A percentile compares a stretch with the other conserved stretches of the same genome.
Conservation (phyloP, 345 rosid genomes). For the Noccaea caerulescens region DNA sequence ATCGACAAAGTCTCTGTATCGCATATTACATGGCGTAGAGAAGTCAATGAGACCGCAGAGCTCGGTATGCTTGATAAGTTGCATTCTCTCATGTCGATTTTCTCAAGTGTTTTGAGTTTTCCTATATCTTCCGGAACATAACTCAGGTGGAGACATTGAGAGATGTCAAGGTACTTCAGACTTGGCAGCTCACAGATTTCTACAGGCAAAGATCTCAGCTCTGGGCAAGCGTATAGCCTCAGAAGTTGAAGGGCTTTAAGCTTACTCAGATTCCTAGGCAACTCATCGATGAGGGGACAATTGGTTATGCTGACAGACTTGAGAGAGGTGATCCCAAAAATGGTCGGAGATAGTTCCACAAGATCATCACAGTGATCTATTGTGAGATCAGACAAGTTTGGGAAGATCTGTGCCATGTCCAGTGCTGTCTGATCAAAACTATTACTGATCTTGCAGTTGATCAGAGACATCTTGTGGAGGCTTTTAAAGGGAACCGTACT, state of each 20-base stretch:
- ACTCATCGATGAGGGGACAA: constrained; percentile 64
- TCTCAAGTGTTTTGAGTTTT: constrained; percentile 59
- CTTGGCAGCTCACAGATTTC: constrained; percentile 57
- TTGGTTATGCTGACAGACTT: constrained; percentile 74
- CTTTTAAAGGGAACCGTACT: constrained; percentile 48
- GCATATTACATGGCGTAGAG: constrained; percentile 65
- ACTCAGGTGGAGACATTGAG: constrained; percentile 66
- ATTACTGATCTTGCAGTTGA: constrained; percentile 68
- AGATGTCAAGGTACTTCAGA: constrained; percentile 74
- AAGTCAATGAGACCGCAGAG: constrained; percentile 53
- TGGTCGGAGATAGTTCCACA: constrained; percentile 55
- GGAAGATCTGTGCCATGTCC: constrained; percentile 63
- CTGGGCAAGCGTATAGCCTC: constrained; percentile 79
- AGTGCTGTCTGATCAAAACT: constrained; percentile 52
- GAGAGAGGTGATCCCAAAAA: constrained; percentile 56
- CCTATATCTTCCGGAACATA: constrained; percentile 68
- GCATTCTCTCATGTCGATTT: constrained; percentile 95
- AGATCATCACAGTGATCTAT: constrained; percentile 88
- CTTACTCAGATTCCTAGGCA: constrained; percentile 59
- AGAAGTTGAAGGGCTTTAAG: constrained; percentile 57
- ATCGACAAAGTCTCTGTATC: constrained; percentile 55
- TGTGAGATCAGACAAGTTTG: constrained; percentile 65
- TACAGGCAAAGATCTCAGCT: constrained; percentile 55
- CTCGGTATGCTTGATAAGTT: constrained; percentile 52
- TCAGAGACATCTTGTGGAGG: constrained; percentile 63